Percentiles rank a stretch among this genome's conserved stretches.
These are phyloP conservation scores for Fraxinus greggii DNA, from an alignment of 305 asterid genomes.

Conservation along the genomic window DNA sequence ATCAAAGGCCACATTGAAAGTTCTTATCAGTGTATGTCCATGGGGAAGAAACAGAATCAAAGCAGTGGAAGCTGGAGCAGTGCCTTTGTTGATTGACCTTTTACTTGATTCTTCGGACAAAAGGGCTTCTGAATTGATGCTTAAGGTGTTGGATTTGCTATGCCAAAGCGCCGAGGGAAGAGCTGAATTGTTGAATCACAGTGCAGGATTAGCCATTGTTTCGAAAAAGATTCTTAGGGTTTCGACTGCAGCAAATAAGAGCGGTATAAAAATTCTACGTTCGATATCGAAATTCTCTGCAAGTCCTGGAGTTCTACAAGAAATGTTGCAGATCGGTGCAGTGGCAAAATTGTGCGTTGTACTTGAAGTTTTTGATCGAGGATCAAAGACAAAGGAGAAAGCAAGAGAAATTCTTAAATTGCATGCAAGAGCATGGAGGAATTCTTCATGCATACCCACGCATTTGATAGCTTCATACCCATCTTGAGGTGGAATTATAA, in stretches of 20 bases:
- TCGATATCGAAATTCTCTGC: constrained; percentile 56
- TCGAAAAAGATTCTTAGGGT: constrained; percentile 75
- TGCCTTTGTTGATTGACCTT: constrained; percentile 39
- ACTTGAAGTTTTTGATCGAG: constrained; percentile 55
- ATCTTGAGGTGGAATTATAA: constrained; percentile 21
- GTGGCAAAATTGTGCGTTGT: constrained; percentile 61
- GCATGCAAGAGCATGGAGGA: constrained; percentile 67
- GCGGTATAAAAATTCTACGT: constrained; percentile 55
- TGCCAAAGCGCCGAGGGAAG: constrained; percentile 86
- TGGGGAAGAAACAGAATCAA: constrained; percentile 57
- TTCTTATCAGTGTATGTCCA: constrained; percentile 39
- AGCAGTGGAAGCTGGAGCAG: constrained; percentile 56
- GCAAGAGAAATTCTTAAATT: constrained; percentile 56
- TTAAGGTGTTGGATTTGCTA: constrained; percentile 44
- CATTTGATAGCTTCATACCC: constrained; percentile 51
- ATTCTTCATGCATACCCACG: constrained; percentile 54
- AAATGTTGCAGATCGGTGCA: constrained; percentile 71
- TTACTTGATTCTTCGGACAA: constrained; percentile 48
- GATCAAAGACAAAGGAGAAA: constrained; percentile 57
- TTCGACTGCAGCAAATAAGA: constrained; percentile 56
- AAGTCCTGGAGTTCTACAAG: constrained; percentile 41
- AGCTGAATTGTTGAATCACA: constrained; percentile 56
- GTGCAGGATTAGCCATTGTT: constrained; percentile 68
- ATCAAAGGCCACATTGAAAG: constrained; percentile 45
- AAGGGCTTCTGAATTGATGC: constrained; percentile 42